Percentiles rank a stretch among this genome's conserved stretches.
Evolutionary conservation across 2,329 filamentous ascomycete genomes (phyloP).

Genomic region (Lasiodiplodia gonubiensis): DNA sequence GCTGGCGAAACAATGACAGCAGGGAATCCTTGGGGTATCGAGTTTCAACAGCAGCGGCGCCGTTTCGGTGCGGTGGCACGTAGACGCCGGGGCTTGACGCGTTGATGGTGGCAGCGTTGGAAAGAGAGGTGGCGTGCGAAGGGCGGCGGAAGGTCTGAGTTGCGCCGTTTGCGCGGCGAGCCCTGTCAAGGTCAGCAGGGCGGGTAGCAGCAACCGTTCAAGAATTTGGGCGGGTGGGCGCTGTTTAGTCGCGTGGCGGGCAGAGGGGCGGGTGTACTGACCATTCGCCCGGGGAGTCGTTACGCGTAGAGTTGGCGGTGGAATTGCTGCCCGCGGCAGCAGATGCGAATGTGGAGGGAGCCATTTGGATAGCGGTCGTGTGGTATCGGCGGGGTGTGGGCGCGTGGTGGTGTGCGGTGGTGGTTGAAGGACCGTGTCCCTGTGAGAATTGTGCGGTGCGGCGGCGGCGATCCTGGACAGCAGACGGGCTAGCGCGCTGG

Average conservation of each 20-base stretch:
- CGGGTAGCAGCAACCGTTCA: background rate
- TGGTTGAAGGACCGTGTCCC: conserved; percentile 22
- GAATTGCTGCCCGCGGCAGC: conserved; percentile 53
- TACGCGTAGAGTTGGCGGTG: conserved; percentile 46
- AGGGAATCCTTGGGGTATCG: conserved; percentile 82
- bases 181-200: conserved; percentile 49
- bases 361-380: conserved; percentile 42
- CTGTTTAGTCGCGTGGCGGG: conserved; percentile 29
- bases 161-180: conserved; percentile 68
- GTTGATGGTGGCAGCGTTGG: conserved; percentile 43
- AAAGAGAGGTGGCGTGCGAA: conserved; percentile 63
- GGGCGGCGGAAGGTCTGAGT: conserved; percentile 71
- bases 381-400: background rate
- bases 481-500: conserved; percentile 20
- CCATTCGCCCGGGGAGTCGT: conserved; percentile 54
- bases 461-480: conserved; percentile 25
- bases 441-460: conserved; percentile 28
- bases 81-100: conserved; percentile 57
- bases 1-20: conserved; percentile 71
- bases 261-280: conserved; percentile 40
- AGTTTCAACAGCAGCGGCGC: conserved; percentile 56
- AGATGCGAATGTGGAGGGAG: conserved; percentile 57
- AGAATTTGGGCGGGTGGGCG: conserved; percentile 10
- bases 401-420: conserved; percentile 24
- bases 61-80: conserved; percentile 68